Base-by-base conservation (phyloP, 1,139 yeast genomes). In the Hemisphaericaspora xylofermentans region DNA sequence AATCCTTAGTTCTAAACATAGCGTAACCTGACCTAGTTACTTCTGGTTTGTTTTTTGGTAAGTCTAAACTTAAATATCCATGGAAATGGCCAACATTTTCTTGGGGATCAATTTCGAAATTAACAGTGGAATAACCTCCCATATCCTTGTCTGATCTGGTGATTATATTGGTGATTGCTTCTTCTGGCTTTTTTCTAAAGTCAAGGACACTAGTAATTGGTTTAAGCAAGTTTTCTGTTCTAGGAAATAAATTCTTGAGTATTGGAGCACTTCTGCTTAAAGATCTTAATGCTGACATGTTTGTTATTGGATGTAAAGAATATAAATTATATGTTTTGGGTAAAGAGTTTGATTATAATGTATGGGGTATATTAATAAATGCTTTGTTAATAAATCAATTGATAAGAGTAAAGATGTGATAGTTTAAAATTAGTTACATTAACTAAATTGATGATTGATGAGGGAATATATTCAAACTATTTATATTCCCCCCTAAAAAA, bases 11-110 rank as follows among this genome's bases (percentile, higher is more conserved):
- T 48, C 95, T 75, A 63, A 86, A 85, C 94, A 88, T 86, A 37
- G 95, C 89, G 64, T 88, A 88, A 1, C 96, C 96, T 6, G 88
- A 78, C 39, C 85, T 71, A 14, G 82, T 75, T 30, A 85, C 76
- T 39, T 80, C 84, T 0, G 89, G 88, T 35, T 78, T 72, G 48
- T 80, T 78, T 46, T 79, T 76, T 14, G 95, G 95, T 40, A 86
- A 75, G 51, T 85, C 89, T 50, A 84, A 74, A 58, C 82, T 85
- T 51, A 87, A 68, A 45, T 78, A 77, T 6, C 96, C 95, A 53
- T 76, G 77, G 64, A 87, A 87, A 46, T 74, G 78, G 4, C 81
- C 89, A 34, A 74, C 68, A 15, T 64, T 49, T 28, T 64, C 44
- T 43, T 57, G 56, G 40, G 66, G 52, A 48, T 69, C 63, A 28